A percentile compares a stretch with the other conserved stretches of the same genome.
These are phyloP conservation scores for Naganishia sp. DNA, from an alignment of 1,284 basidiomycete species.

Conservation along the genomic window DNA sequence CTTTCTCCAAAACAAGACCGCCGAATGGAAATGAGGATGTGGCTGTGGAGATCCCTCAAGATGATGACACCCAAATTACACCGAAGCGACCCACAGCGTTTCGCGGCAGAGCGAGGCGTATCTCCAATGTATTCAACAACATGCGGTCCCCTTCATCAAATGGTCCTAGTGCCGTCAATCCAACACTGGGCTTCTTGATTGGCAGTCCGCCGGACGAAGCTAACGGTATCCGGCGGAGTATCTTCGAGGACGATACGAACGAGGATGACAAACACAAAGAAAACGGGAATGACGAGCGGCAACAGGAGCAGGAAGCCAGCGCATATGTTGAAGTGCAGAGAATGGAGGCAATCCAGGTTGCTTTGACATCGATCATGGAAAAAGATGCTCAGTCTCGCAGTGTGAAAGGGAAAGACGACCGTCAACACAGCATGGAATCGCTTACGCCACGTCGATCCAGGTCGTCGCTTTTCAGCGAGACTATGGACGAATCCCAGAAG, in stretches of 20 bases:
- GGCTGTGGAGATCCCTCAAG: background rate
- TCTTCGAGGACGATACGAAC: constrained; percentile 38
- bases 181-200: constrained; percentile 48
- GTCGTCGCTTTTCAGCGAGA: constrained; percentile 12
- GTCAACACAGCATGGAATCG: constrained; percentile 8
- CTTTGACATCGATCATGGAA: constrained; percentile 89
- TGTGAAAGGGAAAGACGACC: constrained; percentile 14
- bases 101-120: constrained; percentile 13
- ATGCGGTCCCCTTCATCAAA: constrained; percentile 15
- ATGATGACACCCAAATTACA: constrained; percentile 9
- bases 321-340: constrained; percentile 64
- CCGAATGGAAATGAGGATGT: background rate
- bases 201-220: constrained; percentile 59
- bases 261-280: constrained; percentile 26
- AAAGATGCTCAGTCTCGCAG: constrained; percentile 62
- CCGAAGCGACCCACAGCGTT: constrained; percentile 11
- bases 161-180: background rate
- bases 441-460: constrained; percentile 1
- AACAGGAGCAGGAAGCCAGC: constrained; percentile 16
- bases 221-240: constrained; percentile 53
- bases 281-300: constrained; percentile 32
- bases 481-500: background rate
- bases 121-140: constrained; percentile 16
- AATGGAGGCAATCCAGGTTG: constrained; percentile 92
- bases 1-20: constrained; percentile 3